These are phyloP conservation scores for Xylariaceae sp. DNA, from an alignment of 2,329 filamentous ascomycete genomes.

Conservation along the genomic window DNA sequence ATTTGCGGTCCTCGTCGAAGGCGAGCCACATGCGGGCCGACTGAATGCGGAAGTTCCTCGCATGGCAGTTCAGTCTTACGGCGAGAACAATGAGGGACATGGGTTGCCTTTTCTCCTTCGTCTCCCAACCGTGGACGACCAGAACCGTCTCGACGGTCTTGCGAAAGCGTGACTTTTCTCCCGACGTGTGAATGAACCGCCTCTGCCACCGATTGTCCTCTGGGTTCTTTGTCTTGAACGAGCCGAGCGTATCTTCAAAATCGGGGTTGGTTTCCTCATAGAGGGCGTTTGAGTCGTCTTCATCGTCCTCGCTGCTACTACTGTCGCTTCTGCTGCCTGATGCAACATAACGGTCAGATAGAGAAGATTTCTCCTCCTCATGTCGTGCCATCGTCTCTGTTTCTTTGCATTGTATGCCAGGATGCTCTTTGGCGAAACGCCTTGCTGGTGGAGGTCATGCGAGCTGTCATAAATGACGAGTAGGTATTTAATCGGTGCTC, in stretches of 20 bases:
- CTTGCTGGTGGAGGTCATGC: background rate
- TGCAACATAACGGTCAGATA: background rate
- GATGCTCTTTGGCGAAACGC: background rate
- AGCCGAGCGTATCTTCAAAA: background rate
- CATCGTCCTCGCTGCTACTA: background rate
- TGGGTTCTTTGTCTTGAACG: background rate
- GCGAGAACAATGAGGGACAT: background rate
- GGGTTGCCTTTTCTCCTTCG: background rate
- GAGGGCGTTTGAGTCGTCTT: background rate
- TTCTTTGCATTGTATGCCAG: background rate
- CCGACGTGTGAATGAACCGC: background rate
- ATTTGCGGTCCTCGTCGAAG: background rate
- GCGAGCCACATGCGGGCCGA: background rate
- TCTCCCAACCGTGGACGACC: background rate
- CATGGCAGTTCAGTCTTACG: background rate
- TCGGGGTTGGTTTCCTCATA: background rate
- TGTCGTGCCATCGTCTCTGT: background rate
- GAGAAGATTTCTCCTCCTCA: background rate
- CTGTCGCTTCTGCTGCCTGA: background rate
- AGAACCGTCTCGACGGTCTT: background rate
- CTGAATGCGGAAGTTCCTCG: background rate
- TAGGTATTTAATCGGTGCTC: background rate
- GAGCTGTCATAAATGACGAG: background rate
- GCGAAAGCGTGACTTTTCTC: background rate
- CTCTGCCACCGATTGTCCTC: background rate